Base-by-base conservation (phyloP, 1,284 basidiomycete genomes). In the Ganoderma multipileum region DNA sequence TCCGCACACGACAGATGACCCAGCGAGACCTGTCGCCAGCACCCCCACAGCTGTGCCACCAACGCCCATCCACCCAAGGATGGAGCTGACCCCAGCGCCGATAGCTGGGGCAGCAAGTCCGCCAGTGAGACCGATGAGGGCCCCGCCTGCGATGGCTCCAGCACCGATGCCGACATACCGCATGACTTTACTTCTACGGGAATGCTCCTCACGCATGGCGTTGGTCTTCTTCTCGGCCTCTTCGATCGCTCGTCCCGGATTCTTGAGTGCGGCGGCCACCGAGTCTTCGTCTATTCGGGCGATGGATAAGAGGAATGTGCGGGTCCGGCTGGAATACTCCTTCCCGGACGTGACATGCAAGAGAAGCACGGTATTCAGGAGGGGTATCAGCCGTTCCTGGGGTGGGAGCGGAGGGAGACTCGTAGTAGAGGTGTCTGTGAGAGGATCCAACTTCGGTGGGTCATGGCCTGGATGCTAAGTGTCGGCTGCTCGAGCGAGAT, bases 101-200 rank as follows among this genome's bases (percentile, higher is more conserved):
- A 89, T 86, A 1, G 89, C 73, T 18, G 87, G 87, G 12, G 88
- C 88, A 4, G 87, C 87, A 9, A 89, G 80, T 9, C 88, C 83
- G 52, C 82, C 88, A 28, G 87, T 88, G 20, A 89, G 82, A 6
- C 87, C 88, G 8, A 89, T 79, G 42, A 89, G 79, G 26, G 87
- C 82, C 18, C 87, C 87, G 7, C 87, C 88, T 12, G 84, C 87
- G 11, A 89, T 77, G 30, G 87, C 87, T 26, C 84, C 86, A 14
- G 87, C 76, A 0, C 86, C 86, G 61, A 88, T 81, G n/a, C 87
- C 87, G 16, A 83, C 77, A 65, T 71, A 76, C 23, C 87, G 81
- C 69, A 86, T 75, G 1, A 81, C 79, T 71, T 79, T 81, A n/a
- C 83, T 81, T 58, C 77, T 77, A 61, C 80, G 75, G 0, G 86